Evolutionary conservation across 805 yeast genomes (phyloP), one percentile per base, ranked within the genome.

Genomic region (Candida methanosorbosa): DNA sequence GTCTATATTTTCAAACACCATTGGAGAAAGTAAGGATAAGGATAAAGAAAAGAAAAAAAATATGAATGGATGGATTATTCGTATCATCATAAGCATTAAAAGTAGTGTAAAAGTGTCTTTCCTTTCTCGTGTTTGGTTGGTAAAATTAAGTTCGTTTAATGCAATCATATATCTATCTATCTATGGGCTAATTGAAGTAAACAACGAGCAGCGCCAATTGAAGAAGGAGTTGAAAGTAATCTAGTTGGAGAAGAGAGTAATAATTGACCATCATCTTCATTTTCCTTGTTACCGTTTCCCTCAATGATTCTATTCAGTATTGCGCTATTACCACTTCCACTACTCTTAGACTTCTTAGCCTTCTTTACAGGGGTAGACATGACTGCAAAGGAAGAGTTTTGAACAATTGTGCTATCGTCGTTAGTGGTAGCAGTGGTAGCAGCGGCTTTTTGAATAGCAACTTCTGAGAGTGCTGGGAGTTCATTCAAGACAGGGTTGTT

Each of bases 151-250:
- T 11, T 8, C 11, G 8, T 21, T 8, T 11, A 21, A 21, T 21
- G 23, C 23, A 9, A 18, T 4, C 15, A 3, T 13, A 22, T 28
- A 13, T 5, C 5, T 4, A 5, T 14, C 40, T 39, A 54, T 49
- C 63, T 54, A 34, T 62, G 54, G 4, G 70, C 65, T 39, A 66
- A 37, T 39, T 65, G 70, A 20, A 66, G 38, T 35, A 66, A 43
- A 18, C 68, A 65, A 35, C 61, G 56, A 9, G 72, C 72, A 20
- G 72, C 72, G 25, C 70, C 71, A 36, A 64, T 66, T 1, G 70
- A 63, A 4, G 68, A 64, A 7, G 72, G 72, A 3, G 72, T 66
- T 4, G 68, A 56, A 39, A 61, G 44, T 20, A 57, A 40, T 43
- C 59, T 61, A 1, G 64, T 60, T 31, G 70, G 69, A 20, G 65